These are phyloP conservation scores for Suillus brevipes DNA, from an alignment of 768 basidiomycete species.

Conservation along the genomic window DNA sequence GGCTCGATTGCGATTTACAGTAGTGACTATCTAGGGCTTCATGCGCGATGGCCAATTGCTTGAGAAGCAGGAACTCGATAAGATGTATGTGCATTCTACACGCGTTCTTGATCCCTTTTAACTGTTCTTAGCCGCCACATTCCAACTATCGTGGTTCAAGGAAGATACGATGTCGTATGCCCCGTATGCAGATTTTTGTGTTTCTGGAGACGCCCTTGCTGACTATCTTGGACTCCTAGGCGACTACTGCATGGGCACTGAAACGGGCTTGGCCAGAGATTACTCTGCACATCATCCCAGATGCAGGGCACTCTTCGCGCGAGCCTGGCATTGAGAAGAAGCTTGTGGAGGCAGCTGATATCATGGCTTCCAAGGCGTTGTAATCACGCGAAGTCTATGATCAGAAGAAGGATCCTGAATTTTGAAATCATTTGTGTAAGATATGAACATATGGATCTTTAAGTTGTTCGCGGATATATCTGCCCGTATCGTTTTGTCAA, in stretches of 20 bases:
- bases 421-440: not conserved
- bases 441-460: not conserved
- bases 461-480: not conserved
- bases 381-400: not conserved
- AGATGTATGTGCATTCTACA: constrained; percentile 58
- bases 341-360: constrained; percentile 58
- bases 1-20: not conserved
- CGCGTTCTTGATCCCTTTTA: constrained; percentile 10
- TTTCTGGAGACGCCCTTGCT: not conserved
- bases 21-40: constrained; percentile 56
- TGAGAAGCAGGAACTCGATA: constrained; percentile 80
- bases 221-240: constrained; percentile 37
- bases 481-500: not conserved
- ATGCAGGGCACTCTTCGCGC: constrained; percentile 84
- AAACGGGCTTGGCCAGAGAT: constrained; percentile 84
- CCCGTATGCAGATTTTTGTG: constrained; percentile 48
- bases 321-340: constrained; percentile 70
- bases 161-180: constrained; percentile 88
- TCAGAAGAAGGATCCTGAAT: not conserved
- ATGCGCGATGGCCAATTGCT: constrained; percentile 88
- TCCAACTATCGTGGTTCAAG: constrained; percentile 79
- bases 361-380: constrained; percentile 7
- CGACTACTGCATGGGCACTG: constrained; percentile 77
- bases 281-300: constrained; percentile 73
- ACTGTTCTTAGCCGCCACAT: constrained; percentile 71